Evolutionary conservation across 2,329 filamentous ascomycete genomes (phyloP), one percentile per base, ranked within the genome.

Genomic region (Ceratocystis papillata): DNA sequence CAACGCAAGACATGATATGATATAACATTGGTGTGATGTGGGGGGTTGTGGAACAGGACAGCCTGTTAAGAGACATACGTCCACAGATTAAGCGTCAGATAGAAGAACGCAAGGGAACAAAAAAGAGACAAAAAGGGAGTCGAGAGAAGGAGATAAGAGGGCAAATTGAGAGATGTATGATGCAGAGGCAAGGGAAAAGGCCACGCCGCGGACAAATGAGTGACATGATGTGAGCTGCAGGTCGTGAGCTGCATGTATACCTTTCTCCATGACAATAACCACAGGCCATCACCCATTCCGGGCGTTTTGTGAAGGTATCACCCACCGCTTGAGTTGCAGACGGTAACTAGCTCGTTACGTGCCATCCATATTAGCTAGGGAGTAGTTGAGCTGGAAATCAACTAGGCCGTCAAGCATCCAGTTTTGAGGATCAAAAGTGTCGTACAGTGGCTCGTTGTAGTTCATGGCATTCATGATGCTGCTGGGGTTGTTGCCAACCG

Each of bases 321-420:
- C 48, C 22, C 48, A 22, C 48, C 48, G 48, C 5, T 22, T 20
- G 48, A n/a, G 48, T 50, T 50, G 48, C 17, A 12, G 33, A 20
- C 50, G 10, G 15, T 28, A 7, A 25, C 53, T 28, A 33, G 28
- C 22, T 3, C n/a, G 25, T n/a, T 57, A 57, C 12, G 53, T 57
- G 28, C 53, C 25, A 33, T 57, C 53, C 53, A 57, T 57, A 22
- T 80, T 78, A 66, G 77, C 76, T 46, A 81, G 79, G 71, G 68
- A 65, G 64, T 83, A 87, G 10, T 79, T 81, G 72, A 87, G 91
- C 69, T 89, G 89, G 73, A 93, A 88, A 73, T 92, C 88, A 68
- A 94, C 80, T 44, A 93, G 79, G 15, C 89, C 89, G 74, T 96
- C 92, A 68, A 96, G 79, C 79, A 96, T 90, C 92, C 92, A 96